A percentile compares a stretch with the other conserved stretches of the same genome.
Conservation (phyloP, 139 green algal genomes). For the Desmodesmus armatus region DNA sequence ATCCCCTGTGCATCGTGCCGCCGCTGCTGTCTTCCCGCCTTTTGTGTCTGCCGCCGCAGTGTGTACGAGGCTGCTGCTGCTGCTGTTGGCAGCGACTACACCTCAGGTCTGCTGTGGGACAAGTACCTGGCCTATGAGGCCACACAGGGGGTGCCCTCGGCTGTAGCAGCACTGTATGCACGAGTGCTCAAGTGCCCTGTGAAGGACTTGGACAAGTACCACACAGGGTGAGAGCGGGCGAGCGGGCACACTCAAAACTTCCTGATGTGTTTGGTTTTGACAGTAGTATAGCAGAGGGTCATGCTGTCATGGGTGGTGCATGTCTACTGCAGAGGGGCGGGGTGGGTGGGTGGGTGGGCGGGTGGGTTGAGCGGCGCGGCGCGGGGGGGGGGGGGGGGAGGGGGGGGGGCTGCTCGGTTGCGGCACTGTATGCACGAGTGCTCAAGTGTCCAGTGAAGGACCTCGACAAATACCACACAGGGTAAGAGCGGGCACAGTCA, state of each 20-base stretch:
- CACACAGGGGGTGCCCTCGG: slow-evolving; percentile 26
- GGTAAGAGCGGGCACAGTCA: too few relatives aligned
- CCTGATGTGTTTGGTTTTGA: too few relatives aligned
- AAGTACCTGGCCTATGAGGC: slow-evolving; percentile 80
- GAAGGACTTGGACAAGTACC: slow-evolving; percentile 67
- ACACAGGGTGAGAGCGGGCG: neutral
- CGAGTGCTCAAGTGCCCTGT: slow-evolving; percentile 72
- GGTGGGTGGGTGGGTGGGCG: too few relatives aligned
- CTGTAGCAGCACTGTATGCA: slow-evolving; percentile 70
- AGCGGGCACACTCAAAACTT: too few relatives aligned
- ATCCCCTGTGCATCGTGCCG: neutral
- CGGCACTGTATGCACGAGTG: slow-evolving; percentile 69
- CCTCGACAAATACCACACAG: slow-evolving; percentile 56
- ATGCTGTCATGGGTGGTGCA: too few relatives aligned
- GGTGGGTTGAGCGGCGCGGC: too few relatives aligned
- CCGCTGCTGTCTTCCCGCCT: neutral
- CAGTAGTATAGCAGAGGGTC: too few relatives aligned
- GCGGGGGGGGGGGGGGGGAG: too few relatives aligned
- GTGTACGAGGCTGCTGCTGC: slow-evolving; percentile 80
- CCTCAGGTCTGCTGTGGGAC: slow-evolving; percentile 80
- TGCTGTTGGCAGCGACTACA: slow-evolving; percentile 75
- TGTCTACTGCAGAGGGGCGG: too few relatives aligned
- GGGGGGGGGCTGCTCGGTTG: slow-evolving; percentile 48
- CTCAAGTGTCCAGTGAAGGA: slow-evolving; percentile 74
- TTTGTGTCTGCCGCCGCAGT: slow-evolving; percentile 57